Conservation (phyloP, 176 grass and related monocot species). For the Sorghum bicolor region Sorghum_bicolor_NCBIv3 NC_012871.2:3259001-3259500, state of each 20-base stretch:
- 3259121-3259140: not conserved
- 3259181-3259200: not conserved
- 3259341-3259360: too few relatives aligned
- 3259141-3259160: conserved; percentile 17
- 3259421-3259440: too few relatives aligned
- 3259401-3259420: too few relatives aligned
- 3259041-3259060: not conserved
- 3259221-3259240: not conserved
- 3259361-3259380: too few relatives aligned
- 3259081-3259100: not conserved
- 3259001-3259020: conserved; percentile 2
- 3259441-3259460: too few relatives aligned
- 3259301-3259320: too few relatives aligned
- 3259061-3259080: conserved; percentile 22
- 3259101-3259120: not conserved
- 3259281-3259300: too few relatives aligned
- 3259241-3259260: not conserved
- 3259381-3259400: too few relatives aligned
- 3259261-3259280: too few relatives aligned
- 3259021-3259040: not conserved
- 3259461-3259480: too few relatives aligned
- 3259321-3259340: too few relatives aligned
- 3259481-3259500: too few relatives aligned
- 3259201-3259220: not conserved
- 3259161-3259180: not conserved